phyloP scores from a whole-genome alignment of 306 rosid genomes.

The Trifolium subterraneum region DNA sequence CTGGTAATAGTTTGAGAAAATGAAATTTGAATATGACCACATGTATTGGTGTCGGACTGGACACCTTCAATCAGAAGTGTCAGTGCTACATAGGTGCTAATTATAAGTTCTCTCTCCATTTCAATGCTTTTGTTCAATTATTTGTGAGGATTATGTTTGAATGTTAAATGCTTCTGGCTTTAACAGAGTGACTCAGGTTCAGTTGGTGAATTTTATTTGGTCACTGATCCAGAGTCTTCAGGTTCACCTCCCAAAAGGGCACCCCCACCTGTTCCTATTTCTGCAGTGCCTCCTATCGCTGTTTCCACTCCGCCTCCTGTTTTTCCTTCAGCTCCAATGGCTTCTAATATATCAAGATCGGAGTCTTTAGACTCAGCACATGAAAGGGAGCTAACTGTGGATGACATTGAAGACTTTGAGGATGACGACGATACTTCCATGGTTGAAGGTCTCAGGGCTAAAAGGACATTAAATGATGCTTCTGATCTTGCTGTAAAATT shows the following conservation, averaged over 20 bases:
- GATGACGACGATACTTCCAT: conserved; percentile 61
- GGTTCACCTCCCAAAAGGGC: conserved; percentile 95
- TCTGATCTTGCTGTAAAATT: conserved; percentile 81
- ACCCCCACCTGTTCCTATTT: conserved; percentile 75
- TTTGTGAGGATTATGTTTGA: conserved; percentile 41
- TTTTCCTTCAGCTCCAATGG: conserved; percentile 56
- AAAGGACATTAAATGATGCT: conserved; percentile 84
- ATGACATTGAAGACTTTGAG: conserved; percentile 96
- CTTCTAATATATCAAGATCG: conserved; percentile 71
- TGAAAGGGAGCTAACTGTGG: conserved; percentile 81
- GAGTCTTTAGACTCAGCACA: conserved; percentile 79
- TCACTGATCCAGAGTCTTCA: conserved; percentile 72
- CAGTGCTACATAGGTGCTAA: not conserved
- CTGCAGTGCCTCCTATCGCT: conserved; percentile 51
- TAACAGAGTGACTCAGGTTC: conserved; percentile 82
- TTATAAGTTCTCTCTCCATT: not conserved
- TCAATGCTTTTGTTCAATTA: conserved; percentile 32
- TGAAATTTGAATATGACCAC: not conserved
- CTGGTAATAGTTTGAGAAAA: not conserved
- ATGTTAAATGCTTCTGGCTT: conserved; percentile 50
- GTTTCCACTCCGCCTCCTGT: conserved; percentile 56
- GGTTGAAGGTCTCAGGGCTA: conserved; percentile 57
- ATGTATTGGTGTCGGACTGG: not conserved
- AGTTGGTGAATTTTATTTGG: conserved; percentile 86
- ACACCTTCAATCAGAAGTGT: not conserved